These are phyloP conservation scores for Aspergillus felis DNA, from an alignment of 2,329 filamentous ascomycete species.

Conservation along the genomic window DNA sequence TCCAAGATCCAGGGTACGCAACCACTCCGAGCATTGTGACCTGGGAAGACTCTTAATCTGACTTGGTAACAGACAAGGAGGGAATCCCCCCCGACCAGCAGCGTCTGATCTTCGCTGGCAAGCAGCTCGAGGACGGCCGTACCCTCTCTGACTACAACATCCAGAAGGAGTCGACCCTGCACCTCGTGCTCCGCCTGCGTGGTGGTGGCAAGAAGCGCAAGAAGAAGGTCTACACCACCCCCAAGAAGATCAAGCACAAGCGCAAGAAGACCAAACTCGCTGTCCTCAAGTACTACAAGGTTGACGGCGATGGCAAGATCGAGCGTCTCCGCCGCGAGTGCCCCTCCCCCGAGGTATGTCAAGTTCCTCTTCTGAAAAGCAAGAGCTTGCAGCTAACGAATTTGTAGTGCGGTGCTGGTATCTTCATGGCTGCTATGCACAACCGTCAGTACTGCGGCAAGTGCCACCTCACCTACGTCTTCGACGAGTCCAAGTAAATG, in stretches of 20 bases:
- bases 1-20: constrained; percentile 75
- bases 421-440: constrained; percentile 99
- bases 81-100: constrained; percentile 99
- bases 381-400: constrained; percentile 29
- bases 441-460: constrained; percentile 95
- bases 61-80: constrained; percentile 80
- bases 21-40: neutral
- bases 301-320: constrained; percentile 99
- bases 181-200: constrained; percentile 95
- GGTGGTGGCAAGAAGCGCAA: constrained; percentile 99
- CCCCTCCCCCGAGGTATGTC: constrained; percentile 78
- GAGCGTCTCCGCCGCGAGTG: constrained; percentile 98
- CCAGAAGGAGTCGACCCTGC: constrained; percentile 99
- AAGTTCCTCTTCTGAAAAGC: constrained; percentile 12
- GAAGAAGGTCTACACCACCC: constrained; percentile 99
- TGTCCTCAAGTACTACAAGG: constrained; percentile 99
- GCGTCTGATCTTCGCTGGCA: constrained; percentile 99
- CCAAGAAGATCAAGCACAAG: constrained; percentile 99
- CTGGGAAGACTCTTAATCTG: neutral
- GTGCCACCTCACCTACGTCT: constrained; percentile 69
- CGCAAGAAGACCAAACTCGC: constrained; percentile 99
- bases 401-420: constrained; percentile 89
- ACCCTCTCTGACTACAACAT: constrained; percentile 99
- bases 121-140: constrained; percentile 99
- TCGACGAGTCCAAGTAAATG: constrained; percentile 60